These are phyloP conservation scores for Ulvella scutata DNA, from an alignment of 139 green algal genomes.

Conservation along the genomic window DNA sequence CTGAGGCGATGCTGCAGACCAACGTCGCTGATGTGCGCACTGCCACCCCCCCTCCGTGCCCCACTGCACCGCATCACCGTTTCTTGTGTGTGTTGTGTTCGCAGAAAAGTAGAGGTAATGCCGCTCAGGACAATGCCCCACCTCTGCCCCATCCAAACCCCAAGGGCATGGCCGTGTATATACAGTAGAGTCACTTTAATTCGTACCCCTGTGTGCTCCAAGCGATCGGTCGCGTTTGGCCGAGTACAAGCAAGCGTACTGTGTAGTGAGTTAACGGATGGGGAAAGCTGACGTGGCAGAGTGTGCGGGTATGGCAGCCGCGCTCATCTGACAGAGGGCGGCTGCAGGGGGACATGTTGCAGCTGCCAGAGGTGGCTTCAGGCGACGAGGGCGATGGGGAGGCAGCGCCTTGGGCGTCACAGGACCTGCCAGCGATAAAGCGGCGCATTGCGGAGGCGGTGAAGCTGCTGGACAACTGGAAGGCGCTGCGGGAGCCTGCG, in stretches of 20 bases:
- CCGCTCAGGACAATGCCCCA: too few species aligned
- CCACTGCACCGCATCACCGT: background rate
- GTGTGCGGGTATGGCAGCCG: too few species aligned
- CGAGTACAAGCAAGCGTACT: too few species aligned
- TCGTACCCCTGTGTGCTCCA: too few species aligned
- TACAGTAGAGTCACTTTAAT: too few species aligned
- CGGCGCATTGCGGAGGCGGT: slow-evolving; percentile 41
- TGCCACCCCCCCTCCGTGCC: background rate
- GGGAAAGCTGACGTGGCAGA: slow-evolving; percentile 18
- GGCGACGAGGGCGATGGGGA: background rate
- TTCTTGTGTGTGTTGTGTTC: too few species aligned
- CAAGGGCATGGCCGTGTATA: too few species aligned
- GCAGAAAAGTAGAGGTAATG: too few species aligned
- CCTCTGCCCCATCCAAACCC: background rate
- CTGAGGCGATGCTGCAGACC: slow-evolving; percentile 41
- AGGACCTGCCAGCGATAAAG: slow-evolving; percentile 10
- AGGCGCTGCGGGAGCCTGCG: slow-evolving; percentile 22
- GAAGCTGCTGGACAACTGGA: slow-evolving; percentile 68
- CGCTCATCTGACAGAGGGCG: too few species aligned
- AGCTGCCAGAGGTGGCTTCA: background rate
- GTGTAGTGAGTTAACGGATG: background rate
- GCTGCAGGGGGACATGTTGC: slow-evolving; percentile 5
- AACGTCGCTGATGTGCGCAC: slow-evolving; percentile 32
- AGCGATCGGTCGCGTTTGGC: too few species aligned
- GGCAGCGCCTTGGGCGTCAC: slow-evolving; percentile 9